Percentiles rank a stretch among this genome's conserved stretches.
These are phyloP conservation scores for Pterocarpus macrocarpus DNA, from an alignment of 306 rosid genomes.

Conservation along the genomic window DNA sequence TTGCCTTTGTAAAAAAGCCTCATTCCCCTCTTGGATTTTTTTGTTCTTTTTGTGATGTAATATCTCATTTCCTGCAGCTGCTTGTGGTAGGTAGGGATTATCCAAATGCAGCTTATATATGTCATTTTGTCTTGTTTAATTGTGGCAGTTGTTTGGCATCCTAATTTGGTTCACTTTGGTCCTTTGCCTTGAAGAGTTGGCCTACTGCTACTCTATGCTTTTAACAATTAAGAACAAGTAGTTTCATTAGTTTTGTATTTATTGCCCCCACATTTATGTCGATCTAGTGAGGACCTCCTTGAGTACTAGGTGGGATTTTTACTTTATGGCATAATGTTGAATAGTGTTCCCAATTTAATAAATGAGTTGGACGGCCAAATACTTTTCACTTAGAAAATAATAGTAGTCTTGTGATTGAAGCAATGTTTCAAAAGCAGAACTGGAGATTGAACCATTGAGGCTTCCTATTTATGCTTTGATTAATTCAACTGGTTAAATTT, in stretches of 20 bases:
- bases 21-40: background rate
- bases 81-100: constrained; percentile 37
- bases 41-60: constrained; percentile 42
- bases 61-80: constrained; percentile 46
- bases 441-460: no score
- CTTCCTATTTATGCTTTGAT: background rate
- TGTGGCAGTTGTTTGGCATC: constrained; percentile 38
- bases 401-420: background rate
- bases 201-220: constrained; percentile 20
- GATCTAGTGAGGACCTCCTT: background rate
- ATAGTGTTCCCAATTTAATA: background rate
- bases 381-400: background rate
- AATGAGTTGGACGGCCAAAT: background rate
- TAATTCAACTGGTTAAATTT: no score
- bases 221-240: background rate
- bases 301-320: constrained; percentile 1
- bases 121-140: constrained; percentile 39
- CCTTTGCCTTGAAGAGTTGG: constrained; percentile 20
- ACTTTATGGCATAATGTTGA: background rate
- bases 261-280: background rate
- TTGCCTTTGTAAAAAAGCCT: constrained; percentile 56
- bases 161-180: constrained; percentile 39
- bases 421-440: background rate
- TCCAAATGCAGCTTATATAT: constrained; percentile 43
- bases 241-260: constrained; percentile 25